Base-by-base conservation (phyloP, 306 rosid species). In the Luffa aegyptiaca region DNA sequence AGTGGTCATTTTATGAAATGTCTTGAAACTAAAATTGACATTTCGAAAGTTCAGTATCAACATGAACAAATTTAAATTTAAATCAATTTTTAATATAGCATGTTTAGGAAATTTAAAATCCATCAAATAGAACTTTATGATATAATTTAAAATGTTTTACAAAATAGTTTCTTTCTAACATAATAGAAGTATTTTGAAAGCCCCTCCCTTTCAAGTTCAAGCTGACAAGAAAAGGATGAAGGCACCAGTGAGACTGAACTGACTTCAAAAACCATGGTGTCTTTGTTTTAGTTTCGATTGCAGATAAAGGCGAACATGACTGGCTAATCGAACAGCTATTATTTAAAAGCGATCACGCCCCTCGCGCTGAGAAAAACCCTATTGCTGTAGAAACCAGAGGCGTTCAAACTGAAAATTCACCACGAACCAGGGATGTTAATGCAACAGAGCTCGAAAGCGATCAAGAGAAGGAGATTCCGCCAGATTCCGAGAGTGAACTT, bases 271-370 rank as follows among this genome's bases (percentile, higher is more conserved):
- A 11, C 79, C 51, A 33, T 46, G 57, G 57, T 5, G 3, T 52
- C 41, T 87, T 21, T 48, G 44, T 6, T 62, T 78, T 81, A 56
- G 73, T 51, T 51, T 42, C 73, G 31, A 31, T 72, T 84, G 90
- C 90, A 93, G 98, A 86, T 44, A 86, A 79, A 58, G 96, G 94
- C 72, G 80, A 84, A 36, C 93, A 88, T 79, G 92, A 93, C 21
- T 58, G 80, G 87, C 80, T 88, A 56, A 85, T 87, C 48, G 94
- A 93, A 55, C 85, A 83, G 5, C 62, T 91, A 41, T 49, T 88
- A 56, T 85, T 84, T 62, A 82, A 70, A 82, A 53, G 79, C 12
- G 75, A 73, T 12, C 75, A 68, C n/a, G 75, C n/a, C 1, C 20
- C 82, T 8, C 70, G 2, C 16, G 4, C 53, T 10, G 83, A 33